Base-by-base conservation (phyloP, 1,284 basidiomycete genomes). In the Leccinum cinnamomeum region DNA sequence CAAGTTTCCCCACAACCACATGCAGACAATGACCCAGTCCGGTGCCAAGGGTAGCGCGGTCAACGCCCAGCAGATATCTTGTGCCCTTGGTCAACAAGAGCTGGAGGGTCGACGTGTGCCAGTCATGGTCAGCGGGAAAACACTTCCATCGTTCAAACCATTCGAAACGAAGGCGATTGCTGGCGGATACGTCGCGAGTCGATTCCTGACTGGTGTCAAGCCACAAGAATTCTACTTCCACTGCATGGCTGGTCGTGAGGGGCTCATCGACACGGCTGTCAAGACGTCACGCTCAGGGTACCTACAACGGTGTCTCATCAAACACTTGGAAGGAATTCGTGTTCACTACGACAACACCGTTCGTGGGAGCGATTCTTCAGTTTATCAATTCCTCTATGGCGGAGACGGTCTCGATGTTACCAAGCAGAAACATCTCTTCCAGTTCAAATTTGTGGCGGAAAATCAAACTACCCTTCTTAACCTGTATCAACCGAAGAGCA, bases 161-260 rank as follows among this genome's bases (percentile, higher is more conserved):
- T 98, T 98, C 77, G 97, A 99, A 78, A 99, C 97, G 5, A 91
- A 90, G 62, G 95, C 97, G 1, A 93, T 98, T 65, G 97, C 97
- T 16, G 97, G 97, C 77, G 97, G 97, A n/a, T 99, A 97, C 76
- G 94, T 99, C 57, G 95, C 94, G n/a, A 97, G 96, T 76, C 94
- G 97, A 58, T 99, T 99, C 86, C 85, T 99, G 81, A 99, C 97
- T 18, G 97, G 97, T 64, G 91, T 99, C 75, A 94, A 92, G 66
- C 97, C 97, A 0, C 97, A 99, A 76, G 97, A 99, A 77, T 99
- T 98, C 80, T 99, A 98, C 81, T 99, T 99, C 85, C 97, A 99
- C 80, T 98, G 97, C 77, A 99, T 99, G 97, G 96, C 97, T 63
- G 97, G 97, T 59, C 89, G 97, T 70, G 97, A 99, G 80, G 97